A percentile compares a stretch with the other conserved stretches of the same genome.
Evolutionary conservation across 441 rosid genomes (phyloP).

Genomic region (Erysimum pusillum): DNA sequence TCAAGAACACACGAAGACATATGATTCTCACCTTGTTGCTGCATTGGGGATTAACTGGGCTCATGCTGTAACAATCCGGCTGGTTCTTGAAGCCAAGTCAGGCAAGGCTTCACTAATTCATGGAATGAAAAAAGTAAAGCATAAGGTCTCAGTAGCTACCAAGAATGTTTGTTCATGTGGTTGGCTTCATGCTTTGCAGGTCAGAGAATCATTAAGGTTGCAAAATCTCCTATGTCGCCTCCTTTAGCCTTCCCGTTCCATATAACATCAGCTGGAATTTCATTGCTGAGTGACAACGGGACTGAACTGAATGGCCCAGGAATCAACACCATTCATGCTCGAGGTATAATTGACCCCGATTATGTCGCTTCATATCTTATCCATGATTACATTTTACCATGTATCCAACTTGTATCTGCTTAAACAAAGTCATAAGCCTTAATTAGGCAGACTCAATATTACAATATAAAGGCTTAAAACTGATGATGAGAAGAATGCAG

Average conservation of each 20-base stretch:
- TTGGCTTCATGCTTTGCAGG: slow-evolving; percentile 52
- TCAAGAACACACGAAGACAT: slow-evolving; percentile 48
- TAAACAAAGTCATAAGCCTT: slow-evolving; percentile 18
- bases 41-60: slow-evolving; percentile 93
- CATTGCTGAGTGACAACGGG: slow-evolving; percentile 68
- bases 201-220: slow-evolving; percentile 77
- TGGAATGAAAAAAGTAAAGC: no score
- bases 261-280: slow-evolving; percentile 76
- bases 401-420: no score
- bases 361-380: not conserved
- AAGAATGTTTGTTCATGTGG: slow-evolving; percentile 25
- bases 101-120: slow-evolving; percentile 49
- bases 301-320: slow-evolving; percentile 70
- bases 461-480: slow-evolving; percentile 3
- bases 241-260: slow-evolving; percentile 76
- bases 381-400: slow-evolving; percentile 1
- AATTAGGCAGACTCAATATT: not conserved
- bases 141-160: not conserved
- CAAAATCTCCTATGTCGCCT: slow-evolving; percentile 86
- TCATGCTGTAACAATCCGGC: slow-evolving; percentile 84
- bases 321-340: slow-evolving; percentile 66
- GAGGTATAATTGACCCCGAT: slow-evolving; percentile 3
- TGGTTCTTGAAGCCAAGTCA: slow-evolving; percentile 80
- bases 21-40: slow-evolving; percentile 80
- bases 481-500: slow-evolving; percentile 51